Evolutionary conservation across 441 rosid species (phyloP).

Genomic region (Pelargonium cotyledonis): DNA sequence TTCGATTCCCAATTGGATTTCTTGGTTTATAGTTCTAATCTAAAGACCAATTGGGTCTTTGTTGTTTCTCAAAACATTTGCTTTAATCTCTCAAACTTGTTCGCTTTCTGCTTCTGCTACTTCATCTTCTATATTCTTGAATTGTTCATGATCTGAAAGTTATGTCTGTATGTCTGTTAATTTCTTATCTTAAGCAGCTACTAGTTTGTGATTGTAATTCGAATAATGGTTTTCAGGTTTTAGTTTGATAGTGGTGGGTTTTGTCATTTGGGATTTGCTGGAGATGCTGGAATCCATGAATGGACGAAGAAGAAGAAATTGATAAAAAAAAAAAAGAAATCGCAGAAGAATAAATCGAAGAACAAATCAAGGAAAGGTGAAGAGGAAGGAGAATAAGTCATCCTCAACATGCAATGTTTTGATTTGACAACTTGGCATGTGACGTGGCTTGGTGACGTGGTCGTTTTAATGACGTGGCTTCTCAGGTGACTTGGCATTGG

Average conservation of each 20-base stretch:
- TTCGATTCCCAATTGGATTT: not conserved
- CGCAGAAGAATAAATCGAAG: too few relatives aligned
- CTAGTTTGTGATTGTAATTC: not conserved
- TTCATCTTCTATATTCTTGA: not conserved
- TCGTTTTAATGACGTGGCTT: too few relatives aligned
- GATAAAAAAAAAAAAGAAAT: too few relatives aligned
- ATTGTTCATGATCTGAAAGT: not conserved
- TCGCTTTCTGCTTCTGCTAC: not conserved
- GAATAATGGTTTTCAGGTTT: not conserved
- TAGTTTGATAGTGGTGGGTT: not conserved
- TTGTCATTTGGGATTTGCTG: not conserved
- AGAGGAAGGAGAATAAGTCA: too few relatives aligned
- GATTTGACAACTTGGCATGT: too few relatives aligned
- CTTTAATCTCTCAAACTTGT: not conserved
- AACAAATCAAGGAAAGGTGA: too few relatives aligned
- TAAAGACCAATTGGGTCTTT: not conserved
- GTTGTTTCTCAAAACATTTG: conserved; percentile 1
- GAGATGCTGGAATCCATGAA: too few relatives aligned
- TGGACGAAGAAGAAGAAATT: too few relatives aligned
- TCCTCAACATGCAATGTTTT: too few relatives aligned
- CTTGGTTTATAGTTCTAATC: not conserved
- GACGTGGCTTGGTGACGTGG: too few relatives aligned
- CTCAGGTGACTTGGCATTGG: too few relatives aligned
- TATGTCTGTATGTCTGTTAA: not conserved
- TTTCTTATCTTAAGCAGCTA: not conserved